These are phyloP conservation scores for Fraxinus anomala DNA, from an alignment of 257 asterid species.

Conservation along the genomic window DNA sequence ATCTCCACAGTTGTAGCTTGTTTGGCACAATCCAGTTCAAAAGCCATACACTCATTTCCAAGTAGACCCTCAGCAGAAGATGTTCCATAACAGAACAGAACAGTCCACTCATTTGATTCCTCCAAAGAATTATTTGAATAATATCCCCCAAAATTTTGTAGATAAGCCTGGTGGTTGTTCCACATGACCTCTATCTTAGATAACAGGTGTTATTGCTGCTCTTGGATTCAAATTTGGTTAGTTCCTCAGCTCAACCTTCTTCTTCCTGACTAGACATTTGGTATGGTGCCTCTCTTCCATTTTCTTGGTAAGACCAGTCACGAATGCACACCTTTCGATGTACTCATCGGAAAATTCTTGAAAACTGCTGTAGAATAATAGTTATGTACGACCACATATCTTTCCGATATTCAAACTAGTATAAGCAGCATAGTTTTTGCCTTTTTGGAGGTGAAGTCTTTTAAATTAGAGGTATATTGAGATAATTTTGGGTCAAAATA, in stretches of 20 bases:
- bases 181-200: conserved; percentile 90
- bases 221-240: conserved; percentile 73
- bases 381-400: conserved; percentile 84
- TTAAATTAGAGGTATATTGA: too few relatives aligned
- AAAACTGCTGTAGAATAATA: conserved; percentile 86
- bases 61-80: conserved; percentile 56
- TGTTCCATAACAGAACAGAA: conserved; percentile 3
- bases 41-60: conserved; percentile 54
- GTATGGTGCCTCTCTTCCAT: conserved; percentile 96
- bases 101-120: conserved; percentile 42
- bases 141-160: conserved; percentile 83
- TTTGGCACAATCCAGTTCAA: conserved; percentile 59
- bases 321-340: conserved; percentile 71
- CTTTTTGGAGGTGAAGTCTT: conserved; percentile 26
- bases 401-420: conserved; percentile 51
- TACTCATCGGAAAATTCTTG: conserved; percentile 72
- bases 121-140: conserved; percentile 80
- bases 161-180: conserved; percentile 79
- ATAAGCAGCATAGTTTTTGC: conserved; percentile 58
- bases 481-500: too few relatives aligned
- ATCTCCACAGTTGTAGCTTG: conserved; percentile 50
- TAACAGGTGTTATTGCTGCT: conserved; percentile 67
- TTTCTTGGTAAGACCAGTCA: conserved; percentile 63
- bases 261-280: conserved; percentile 86
- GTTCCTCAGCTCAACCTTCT: conserved; percentile 57